Base-by-base conservation (phyloP, 2,329 filamentous ascomycete species). In the Calonectria ilicicola region DNA sequence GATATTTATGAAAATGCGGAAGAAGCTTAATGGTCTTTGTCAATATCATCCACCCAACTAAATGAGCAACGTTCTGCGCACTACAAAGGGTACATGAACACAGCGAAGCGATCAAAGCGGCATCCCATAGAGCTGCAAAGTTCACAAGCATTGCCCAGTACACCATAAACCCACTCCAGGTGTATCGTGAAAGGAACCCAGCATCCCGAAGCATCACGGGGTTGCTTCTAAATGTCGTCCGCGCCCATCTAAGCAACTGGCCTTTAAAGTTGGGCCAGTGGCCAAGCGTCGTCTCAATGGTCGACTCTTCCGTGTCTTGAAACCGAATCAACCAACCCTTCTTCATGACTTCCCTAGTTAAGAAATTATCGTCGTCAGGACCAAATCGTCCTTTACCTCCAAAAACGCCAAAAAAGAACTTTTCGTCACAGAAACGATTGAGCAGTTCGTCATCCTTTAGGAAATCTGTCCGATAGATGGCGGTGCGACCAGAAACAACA, bases 341-440 rank as follows among this genome's bases (percentile, higher is more conserved):
- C 12, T 82, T 82, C 49, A 90, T 85, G 7, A 88, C 84, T 72
- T 86, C 90, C 14, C 91, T 84, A 0, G 91, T 92, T 42, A 90
- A 83, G 76, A 87, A 92, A 79, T 92, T 92, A 82, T 93, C 91
- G 70, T 92, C 91, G 72, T 92, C 91, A 0, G 78, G 77, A 0
- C 85, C 84, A 23, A 87, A 87, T 0, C 85, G 85, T 1, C 82
- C 40, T 8, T 47, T 21, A 1, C 73, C 72, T 5, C 78, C 84
- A 1, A 87, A 82, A 0, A 79, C 56, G 0, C 83, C 82, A 27
- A 87, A 86, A 69, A 87, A 85, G 83, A 89, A 91, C 10, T 67
- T 81, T 76, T 93, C 91, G 62, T 87, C 83, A 2, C 82, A 79
- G 78, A 89, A 92, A 0, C 75, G 78, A 0, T 78, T 23, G 5